These are phyloP conservation scores for Arachis stenosperma DNA, from an alignment of 306 rosid species.

Conservation along the genomic window DNA sequence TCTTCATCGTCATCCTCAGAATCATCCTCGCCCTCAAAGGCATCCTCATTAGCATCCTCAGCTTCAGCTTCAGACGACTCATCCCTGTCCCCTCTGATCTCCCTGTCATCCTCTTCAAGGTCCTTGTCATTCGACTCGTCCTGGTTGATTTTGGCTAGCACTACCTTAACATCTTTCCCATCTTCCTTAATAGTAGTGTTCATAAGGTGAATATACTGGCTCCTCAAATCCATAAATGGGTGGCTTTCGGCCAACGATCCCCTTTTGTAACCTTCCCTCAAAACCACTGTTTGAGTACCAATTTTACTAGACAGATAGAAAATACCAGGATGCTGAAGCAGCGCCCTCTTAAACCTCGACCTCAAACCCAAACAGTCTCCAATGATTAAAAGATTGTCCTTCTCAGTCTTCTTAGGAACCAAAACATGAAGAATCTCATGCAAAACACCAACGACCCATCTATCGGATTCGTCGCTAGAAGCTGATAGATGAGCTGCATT, in stretches of 20 bases:
- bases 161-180: constrained; percentile 38
- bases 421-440: constrained; percentile 83
- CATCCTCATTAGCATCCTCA: constrained; percentile 48
- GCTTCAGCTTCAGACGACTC: constrained; percentile 49
- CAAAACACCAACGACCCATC: constrained; percentile 74
- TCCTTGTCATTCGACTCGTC: constrained; percentile 40
- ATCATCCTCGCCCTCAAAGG: constrained; percentile 34
- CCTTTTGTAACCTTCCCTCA: constrained; percentile 82
- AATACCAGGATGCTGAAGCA: constrained; percentile 77
- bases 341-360: constrained; percentile 74
- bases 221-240: constrained; percentile 64
- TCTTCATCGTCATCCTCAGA: constrained; percentile 41
- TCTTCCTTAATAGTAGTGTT: constrained; percentile 58
- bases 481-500: constrained; percentile 60
- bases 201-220: constrained; percentile 70
- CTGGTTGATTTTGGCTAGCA: constrained; percentile 36
- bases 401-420: constrained; percentile 74
- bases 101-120: constrained; percentile 32
- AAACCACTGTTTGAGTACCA: constrained; percentile 71
- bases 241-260: constrained; percentile 60
- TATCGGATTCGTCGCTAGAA: constrained; percentile 70
- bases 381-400: constrained; percentile 56
- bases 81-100: constrained; percentile 38
- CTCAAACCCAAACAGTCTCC: constrained; percentile 81
- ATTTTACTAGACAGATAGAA: constrained; percentile 74